These are phyloP conservation scores for Pseudozyma hubeiensis DNA, from an alignment of 1,284 basidiomycete genomes.

Conservation along the genomic window DNA sequence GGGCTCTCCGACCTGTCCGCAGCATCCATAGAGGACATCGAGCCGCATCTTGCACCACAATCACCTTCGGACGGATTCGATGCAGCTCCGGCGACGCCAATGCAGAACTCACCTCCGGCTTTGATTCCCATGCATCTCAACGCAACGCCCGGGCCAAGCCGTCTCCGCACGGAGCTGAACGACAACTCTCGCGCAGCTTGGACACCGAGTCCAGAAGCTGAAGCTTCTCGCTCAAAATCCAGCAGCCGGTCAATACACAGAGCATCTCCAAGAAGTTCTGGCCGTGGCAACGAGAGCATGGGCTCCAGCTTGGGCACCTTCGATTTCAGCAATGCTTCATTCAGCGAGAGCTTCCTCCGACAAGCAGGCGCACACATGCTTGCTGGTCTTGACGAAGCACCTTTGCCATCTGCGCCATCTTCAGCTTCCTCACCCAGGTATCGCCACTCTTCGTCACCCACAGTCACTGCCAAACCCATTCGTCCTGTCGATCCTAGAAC, in stretches of 20 bases:
- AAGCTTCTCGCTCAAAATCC: constrained; percentile 19
- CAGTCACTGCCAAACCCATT: constrained; percentile 25
- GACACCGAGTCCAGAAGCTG: constrained; percentile 38
- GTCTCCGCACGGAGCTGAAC: neutral
- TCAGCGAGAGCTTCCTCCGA: constrained; percentile 60
- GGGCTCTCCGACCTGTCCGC: constrained; percentile 39
- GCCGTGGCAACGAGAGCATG: constrained; percentile 30
- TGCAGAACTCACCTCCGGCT: neutral
- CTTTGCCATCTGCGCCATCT: neutral
- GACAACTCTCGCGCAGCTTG: constrained; percentile 11
- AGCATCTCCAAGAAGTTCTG: constrained; percentile 1
- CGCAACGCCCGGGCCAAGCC: constrained; percentile 13
- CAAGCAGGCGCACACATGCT: constrained; percentile 57
- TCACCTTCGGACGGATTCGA: constrained; percentile 7
- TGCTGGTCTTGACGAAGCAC: constrained; percentile 44
- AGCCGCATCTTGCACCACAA: constrained; percentile 5
- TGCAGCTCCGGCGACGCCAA: constrained; percentile 1
- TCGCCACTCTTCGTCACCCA: constrained; percentile 21
- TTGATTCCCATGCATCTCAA: neutral
- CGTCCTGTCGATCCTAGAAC: constrained; percentile 19
- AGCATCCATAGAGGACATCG: constrained; percentile 20
- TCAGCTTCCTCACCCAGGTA: constrained; percentile 26
- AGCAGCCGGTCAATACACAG: constrained; percentile 1
- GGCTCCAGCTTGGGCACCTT: constrained; percentile 40
- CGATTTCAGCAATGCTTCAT: constrained; percentile 56